phyloP scores from a whole-genome alignment of 805 yeast genomes.

The Metschnikowia kunwiensis region DNA sequence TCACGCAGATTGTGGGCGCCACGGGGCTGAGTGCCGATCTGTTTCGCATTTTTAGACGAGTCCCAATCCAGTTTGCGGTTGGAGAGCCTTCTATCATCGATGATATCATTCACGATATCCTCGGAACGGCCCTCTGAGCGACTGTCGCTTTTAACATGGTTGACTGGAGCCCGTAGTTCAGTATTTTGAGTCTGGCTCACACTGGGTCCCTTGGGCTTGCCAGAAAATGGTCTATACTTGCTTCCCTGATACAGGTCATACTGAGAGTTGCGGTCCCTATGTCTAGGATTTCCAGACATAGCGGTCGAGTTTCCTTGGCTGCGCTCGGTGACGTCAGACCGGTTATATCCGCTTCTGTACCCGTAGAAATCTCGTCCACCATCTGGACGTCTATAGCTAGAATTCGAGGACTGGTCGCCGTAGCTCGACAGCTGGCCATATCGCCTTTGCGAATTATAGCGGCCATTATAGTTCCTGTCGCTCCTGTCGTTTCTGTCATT shows the following conservation, averaged over 20 bases:
- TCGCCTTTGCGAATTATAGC: constrained; percentile 6
- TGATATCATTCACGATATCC: background rate
- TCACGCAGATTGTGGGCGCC: background rate
- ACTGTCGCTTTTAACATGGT: too few relatives aligned
- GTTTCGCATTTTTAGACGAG: constrained; percentile 1
- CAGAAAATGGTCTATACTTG: constrained; percentile 13
- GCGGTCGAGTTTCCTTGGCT: background rate
- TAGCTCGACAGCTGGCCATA: constrained; percentile 3
- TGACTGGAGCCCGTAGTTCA: too few relatives aligned
- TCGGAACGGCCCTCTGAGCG: too few relatives aligned
- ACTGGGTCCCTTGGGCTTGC: constrained; percentile 4
- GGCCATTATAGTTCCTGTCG: constrained; percentile 7
- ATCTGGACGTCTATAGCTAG: constrained; percentile 11
- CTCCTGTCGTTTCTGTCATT: constrained; percentile 1
- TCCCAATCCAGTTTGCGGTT: constrained; percentile 11
- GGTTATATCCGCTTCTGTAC: constrained; percentile 8
- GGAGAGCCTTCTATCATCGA: constrained; percentile 12
- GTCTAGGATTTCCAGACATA: too few relatives aligned
- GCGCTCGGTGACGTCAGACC: constrained; percentile 2
- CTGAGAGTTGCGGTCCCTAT: too few relatives aligned
- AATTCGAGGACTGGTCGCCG: constrained; percentile 3
- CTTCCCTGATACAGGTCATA: constrained; percentile 17
- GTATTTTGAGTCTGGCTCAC: too few relatives aligned
- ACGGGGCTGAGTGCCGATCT: too few relatives aligned
- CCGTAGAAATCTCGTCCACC: constrained; percentile 14